phyloP scores from a whole-genome alignment of 1,139 yeast genomes.

The Pichia sp. region DNA sequence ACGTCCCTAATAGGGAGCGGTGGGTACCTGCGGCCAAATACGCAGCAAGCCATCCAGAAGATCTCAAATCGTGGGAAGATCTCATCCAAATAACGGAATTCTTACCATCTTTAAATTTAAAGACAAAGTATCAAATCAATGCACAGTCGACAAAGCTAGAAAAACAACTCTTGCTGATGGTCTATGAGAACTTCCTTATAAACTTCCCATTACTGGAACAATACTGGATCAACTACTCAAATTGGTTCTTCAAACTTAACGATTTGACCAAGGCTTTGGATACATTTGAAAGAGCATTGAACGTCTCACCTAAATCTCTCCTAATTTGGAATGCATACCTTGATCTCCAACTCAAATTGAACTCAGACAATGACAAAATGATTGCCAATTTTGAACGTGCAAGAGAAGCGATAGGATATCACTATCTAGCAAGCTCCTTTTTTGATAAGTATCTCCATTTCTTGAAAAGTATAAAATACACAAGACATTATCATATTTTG shows the following conservation, averaged over 20 bases:
- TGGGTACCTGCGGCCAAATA: slow-evolving; percentile 27
- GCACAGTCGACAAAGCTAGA: slow-evolving; percentile 44
- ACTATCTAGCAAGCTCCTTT: slow-evolving; percentile 71
- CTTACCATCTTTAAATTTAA: slow-evolving; percentile 20
- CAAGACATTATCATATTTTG: slow-evolving; percentile 42
- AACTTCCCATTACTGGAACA: slow-evolving; percentile 72
- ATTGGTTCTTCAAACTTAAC: slow-evolving; percentile 62
- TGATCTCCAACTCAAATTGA: slow-evolving; percentile 48
- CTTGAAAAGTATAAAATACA: slow-evolving; percentile 4
- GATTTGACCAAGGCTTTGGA: slow-evolving; percentile 47
- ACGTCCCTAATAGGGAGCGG: slow-evolving; percentile 5
- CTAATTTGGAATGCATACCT: slow-evolving; percentile 75
- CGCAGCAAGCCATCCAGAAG: slow-evolving; percentile 21
- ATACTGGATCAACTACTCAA: slow-evolving; percentile 79
- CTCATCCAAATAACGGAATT: slow-evolving; percentile 27
- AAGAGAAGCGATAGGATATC: slow-evolving; percentile 61
- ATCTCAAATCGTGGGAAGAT: slow-evolving; percentile 35
- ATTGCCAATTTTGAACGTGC: slow-evolving; percentile 60
- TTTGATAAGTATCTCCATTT: slow-evolving; percentile 62
- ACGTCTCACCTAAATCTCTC: slow-evolving; percentile 52
- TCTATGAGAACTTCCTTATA: slow-evolving; percentile 57
- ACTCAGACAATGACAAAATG: slow-evolving; percentile 35
- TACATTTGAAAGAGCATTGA: slow-evolving; percentile 56
- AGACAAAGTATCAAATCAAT: slow-evolving; percentile 30
- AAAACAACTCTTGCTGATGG: slow-evolving; percentile 42